Percentiles rank a stretch among this genome's conserved stretches.
These are phyloP conservation scores for Penicillium sumatraense DNA, from an alignment of 2,329 filamentous ascomycete species.

Conservation along the genomic window DNA sequence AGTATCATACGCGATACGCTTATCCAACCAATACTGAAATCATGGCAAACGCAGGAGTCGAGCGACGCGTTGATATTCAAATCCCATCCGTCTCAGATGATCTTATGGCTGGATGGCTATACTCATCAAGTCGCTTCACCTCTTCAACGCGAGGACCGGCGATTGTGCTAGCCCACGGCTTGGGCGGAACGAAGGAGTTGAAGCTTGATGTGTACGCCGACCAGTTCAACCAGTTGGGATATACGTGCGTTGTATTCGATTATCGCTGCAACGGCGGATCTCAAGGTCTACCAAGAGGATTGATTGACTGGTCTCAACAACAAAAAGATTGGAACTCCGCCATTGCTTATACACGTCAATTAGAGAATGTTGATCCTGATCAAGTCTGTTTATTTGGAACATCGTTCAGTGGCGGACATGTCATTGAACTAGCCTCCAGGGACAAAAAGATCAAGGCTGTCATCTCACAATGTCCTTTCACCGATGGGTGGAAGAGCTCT, in stretches of 20 bases:
- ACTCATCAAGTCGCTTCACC: not conserved
- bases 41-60: not conserved
- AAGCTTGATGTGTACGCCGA: constrained; percentile 4
- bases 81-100: not conserved
- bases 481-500: not conserved
- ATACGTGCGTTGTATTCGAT: constrained; percentile 8
- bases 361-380: not conserved
- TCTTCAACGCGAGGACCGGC: not conserved
- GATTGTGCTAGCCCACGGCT: constrained; percentile 5
- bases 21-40: not conserved
- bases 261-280: constrained; percentile 8
- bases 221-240: constrained; percentile 4
- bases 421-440: constrained; percentile 1
- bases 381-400: constrained; percentile 4
- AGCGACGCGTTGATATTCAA: constrained; percentile 2
- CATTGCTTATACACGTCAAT: constrained; percentile 1
- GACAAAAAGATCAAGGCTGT: not conserved
- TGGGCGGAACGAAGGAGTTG: constrained; percentile 8
- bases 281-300: not conserved
- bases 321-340: constrained; percentile 11
- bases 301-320: constrained; percentile 5
- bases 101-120: constrained; percentile 3
- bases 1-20: too few species aligned
- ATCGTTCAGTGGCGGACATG: constrained; percentile 9
- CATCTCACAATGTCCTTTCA: constrained; percentile 8